phyloP scores from a whole-genome alignment of 148 eudicot genomes.

The Polygonum aviculare region DNA sequence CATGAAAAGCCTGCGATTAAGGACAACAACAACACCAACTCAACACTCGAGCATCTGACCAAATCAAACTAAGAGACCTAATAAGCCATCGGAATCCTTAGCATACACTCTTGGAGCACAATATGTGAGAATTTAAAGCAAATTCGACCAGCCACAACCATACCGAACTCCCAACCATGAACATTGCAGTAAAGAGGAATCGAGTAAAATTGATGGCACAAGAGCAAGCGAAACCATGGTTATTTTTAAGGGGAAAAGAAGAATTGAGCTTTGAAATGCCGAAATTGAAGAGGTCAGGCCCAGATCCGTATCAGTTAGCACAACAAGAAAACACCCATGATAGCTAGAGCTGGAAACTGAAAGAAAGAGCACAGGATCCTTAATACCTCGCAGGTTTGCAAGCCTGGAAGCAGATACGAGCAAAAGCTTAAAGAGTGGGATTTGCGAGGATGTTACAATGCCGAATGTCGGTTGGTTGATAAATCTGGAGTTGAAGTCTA shows the following conservation, averaged over 20 bases:
- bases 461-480: neutral
- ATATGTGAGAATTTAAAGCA: neutral
- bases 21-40: neutral
- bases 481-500: slow-evolving; percentile 1
- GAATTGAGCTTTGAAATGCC: neutral
- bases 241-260: neutral
- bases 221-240: neutral
- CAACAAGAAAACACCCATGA: neutral
- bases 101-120: neutral
- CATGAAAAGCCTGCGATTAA: neutral
- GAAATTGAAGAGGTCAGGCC: neutral
- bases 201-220: neutral
- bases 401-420: slow-evolving; percentile 4
- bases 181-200: neutral
- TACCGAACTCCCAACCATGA: neutral
- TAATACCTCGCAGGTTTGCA: neutral
- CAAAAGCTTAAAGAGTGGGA: neutral
- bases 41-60: neutral
- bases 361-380: neutral
- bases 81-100: neutral
- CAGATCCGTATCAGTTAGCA: neutral
- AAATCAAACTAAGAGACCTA: neutral
- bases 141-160: neutral
- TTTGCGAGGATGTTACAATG: slow-evolving; percentile 7
- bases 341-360: neutral